Percentiles rank a stretch among this genome's conserved stretches.
These are phyloP conservation scores for Candida palmyrensis DNA, from an alignment of 805 yeast genomes.

Conservation along the genomic window DNA sequence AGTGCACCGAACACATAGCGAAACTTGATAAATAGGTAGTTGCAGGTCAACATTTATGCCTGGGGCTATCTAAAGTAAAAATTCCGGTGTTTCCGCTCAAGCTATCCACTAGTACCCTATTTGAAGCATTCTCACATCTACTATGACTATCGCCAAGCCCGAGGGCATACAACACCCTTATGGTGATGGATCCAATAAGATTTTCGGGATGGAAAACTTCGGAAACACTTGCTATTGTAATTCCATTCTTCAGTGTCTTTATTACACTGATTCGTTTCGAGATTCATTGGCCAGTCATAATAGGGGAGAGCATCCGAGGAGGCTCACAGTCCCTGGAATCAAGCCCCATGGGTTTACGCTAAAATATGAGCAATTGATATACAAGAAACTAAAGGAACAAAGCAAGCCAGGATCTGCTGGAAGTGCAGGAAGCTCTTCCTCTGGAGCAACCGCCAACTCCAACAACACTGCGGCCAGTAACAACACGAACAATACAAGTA, in stretches of 20 bases:
- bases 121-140: too few relatives aligned
- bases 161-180: too few relatives aligned
- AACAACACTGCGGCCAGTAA: constrained; percentile 2
- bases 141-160: constrained; percentile 8
- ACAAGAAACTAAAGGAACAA: constrained; percentile 29
- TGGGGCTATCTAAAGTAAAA: too few relatives aligned
- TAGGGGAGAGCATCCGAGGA: constrained; percentile 24
- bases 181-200: constrained; percentile 66
- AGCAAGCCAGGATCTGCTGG: constrained; percentile 7
- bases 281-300: constrained; percentile 24
- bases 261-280: constrained; percentile 68
- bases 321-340: constrained; percentile 23
- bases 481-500: constrained; percentile 1
- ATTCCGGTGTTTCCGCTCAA: too few relatives aligned
- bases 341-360: constrained; percentile 31
- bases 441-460: neutral
- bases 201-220: constrained; percentile 78
- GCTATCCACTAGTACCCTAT: too few relatives aligned
- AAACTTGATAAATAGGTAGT: too few relatives aligned
- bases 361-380: constrained; percentile 36
- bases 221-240: constrained; percentile 95
- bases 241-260: constrained; percentile 84
- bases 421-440: neutral
- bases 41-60: too few relatives aligned
- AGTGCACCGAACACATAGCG: too few relatives aligned